Evolutionary conservation across 805 yeast species (phyloP).

Genomic region (Candida maris): DNA sequence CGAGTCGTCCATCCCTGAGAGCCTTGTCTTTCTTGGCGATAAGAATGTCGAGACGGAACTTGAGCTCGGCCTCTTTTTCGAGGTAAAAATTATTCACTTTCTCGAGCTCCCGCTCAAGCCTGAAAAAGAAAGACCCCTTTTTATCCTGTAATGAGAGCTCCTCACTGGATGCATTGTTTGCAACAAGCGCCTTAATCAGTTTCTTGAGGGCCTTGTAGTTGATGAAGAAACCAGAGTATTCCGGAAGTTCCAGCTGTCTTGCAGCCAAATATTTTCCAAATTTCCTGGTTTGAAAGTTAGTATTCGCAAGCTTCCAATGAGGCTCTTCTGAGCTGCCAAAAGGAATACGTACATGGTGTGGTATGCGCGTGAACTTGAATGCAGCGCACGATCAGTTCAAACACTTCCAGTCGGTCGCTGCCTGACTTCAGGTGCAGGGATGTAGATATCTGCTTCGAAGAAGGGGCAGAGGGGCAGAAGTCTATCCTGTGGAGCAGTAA

Average conservation of each 20-base stretch:
- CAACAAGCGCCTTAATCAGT: slow-evolving; percentile 73
- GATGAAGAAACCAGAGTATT: slow-evolving; percentile 89
- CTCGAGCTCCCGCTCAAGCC: slow-evolving; percentile 90
- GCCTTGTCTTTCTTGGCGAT: slow-evolving; percentile 56
- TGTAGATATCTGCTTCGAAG: too few relatives aligned
- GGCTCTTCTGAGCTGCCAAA: too few relatives aligned
- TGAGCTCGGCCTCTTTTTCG: slow-evolving; percentile 86
- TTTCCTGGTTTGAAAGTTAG: slow-evolving; percentile 46
- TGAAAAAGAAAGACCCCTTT: slow-evolving; percentile 84
- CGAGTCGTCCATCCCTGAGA: slow-evolving; percentile 40
- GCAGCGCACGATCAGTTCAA: too few relatives aligned
- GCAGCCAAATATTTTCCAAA: slow-evolving; percentile 95
- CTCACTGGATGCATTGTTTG: slow-evolving; percentile 29
- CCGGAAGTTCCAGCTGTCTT: slow-evolving; percentile 91
- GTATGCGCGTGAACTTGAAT: too few relatives aligned
- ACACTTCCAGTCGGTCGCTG: too few relatives aligned
- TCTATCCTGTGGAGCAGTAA: too few relatives aligned
- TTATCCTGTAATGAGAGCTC: slow-evolving; percentile 73
- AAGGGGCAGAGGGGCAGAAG: too few relatives aligned
- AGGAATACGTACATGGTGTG: too few relatives aligned
- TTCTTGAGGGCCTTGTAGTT: slow-evolving; percentile 93
- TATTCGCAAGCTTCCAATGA: not conserved
- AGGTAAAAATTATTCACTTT: slow-evolving; percentile 90
- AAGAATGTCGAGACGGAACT: slow-evolving; percentile 72
- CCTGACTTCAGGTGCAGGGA: too few relatives aligned